These are phyloP conservation scores for Microbotryomycetes sp. DNA, from an alignment of 1,284 basidiomycete species.

Conservation along the genomic window DNA sequence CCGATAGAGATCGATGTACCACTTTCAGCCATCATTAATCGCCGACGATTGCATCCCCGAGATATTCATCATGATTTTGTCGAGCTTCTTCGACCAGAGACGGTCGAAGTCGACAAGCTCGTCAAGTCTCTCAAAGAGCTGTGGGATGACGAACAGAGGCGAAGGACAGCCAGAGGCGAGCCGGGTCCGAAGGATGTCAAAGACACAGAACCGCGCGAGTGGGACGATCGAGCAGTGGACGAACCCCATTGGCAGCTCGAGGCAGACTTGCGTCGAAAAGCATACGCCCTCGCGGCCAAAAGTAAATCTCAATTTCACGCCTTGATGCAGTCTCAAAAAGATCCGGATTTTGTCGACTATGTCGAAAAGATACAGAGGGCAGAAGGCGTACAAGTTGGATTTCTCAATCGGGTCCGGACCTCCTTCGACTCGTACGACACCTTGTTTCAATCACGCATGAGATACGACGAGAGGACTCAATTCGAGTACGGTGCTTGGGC, in stretches of 20 bases:
- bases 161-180: slow-evolving; percentile 56
- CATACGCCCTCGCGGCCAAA: slow-evolving; percentile 1
- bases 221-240: not conserved
- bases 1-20: slow-evolving; percentile 75
- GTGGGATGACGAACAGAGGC: slow-evolving; percentile 84
- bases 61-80: slow-evolving; percentile 66
- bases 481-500: slow-evolving; percentile 57
- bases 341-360: slow-evolving; percentile 25
- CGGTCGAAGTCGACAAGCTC: slow-evolving; percentile 58
- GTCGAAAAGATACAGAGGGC: slow-evolving; percentile 24
- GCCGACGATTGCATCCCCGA: slow-evolving; percentile 58
- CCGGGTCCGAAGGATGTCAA: slow-evolving; percentile 19
- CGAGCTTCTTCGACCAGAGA: slow-evolving; percentile 51
- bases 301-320: slow-evolving; percentile 3
- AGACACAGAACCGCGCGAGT: slow-evolving; percentile 18
- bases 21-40: slow-evolving; percentile 78
- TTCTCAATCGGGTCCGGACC: slow-evolving; percentile 34
- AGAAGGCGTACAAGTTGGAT: slow-evolving; percentile 2
- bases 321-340: not conserved
- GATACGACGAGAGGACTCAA: slow-evolving; percentile 52
- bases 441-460: slow-evolving; percentile 35
- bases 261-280: slow-evolving; percentile 5
- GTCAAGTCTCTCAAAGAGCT: slow-evolving; percentile 82
- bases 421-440: slow-evolving; percentile 40
- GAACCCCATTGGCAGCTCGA: slow-evolving; percentile 12